Base-by-base conservation (phyloP, 1,284 basidiomycete genomes). In the Ceratobasidium papillatum region DNA sequence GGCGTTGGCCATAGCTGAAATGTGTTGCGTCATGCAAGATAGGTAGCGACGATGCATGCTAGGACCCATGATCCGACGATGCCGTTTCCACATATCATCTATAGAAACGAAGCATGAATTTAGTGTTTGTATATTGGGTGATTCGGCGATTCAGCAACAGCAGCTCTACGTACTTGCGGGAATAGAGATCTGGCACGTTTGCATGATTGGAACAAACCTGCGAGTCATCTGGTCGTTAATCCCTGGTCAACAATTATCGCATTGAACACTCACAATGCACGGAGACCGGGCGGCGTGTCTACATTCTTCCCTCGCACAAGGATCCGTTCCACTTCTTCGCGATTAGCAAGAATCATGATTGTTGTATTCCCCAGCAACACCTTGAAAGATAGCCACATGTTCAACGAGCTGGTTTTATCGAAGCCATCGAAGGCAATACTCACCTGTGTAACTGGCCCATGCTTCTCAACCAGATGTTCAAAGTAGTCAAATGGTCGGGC, bases 391-490 rank as follows among this genome's bases (percentile, higher is more conserved):
- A 49, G n/a, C 19, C 19, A 9, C 19, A n/a, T 14, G 47, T 49
- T 49, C 47, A 49, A 49, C 14, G 47, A 14, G 11, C 5, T 49
- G 47, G 12, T 25, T 25, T 9, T 12, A 30, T 27, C n/a, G 27
- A 11, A 12, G 25, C 5, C 52, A 27, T 25, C 3, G 27, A 7
- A 25, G 25, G 12, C 9, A 11, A 9, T 3, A 3, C n/a, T 54
- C 22, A 68, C 65, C 51, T 68, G 65, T 34, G 12, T 19, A 17
- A 68, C n/a, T 27, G 65, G 49, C 25, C 65, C 65, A 41, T 68
- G 65, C 27, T 14, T 36, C 9, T 54, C 25, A 3, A 22, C 51
- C 3, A 38, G 19, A 17, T 22, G 1, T 32, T 4, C 19, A 17
- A 68, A 25, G 27, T 52, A 68, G n/a, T 68, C 65, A 2, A 38